These are phyloP conservation scores for Didymella pinodella DNA, from an alignment of 2,329 filamentous ascomycete genomes.

Conservation along the genomic window DNA sequence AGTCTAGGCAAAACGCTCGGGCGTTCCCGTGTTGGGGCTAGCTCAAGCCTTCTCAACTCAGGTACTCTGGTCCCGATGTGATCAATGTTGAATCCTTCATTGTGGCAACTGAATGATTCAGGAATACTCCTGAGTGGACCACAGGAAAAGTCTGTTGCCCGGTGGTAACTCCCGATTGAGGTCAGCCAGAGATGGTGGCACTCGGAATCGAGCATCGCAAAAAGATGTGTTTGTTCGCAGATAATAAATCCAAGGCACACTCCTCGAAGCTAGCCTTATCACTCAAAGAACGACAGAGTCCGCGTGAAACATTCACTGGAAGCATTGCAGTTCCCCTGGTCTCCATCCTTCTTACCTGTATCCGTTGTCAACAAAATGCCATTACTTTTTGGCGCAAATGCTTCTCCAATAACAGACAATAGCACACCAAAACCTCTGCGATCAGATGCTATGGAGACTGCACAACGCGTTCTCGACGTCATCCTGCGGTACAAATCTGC, in stretches of 20 bases:
- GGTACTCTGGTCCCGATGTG: neutral
- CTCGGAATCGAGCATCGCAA: neutral
- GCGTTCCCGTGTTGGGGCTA: neutral
- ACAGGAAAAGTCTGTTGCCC: neutral
- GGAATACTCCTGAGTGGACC: neutral
- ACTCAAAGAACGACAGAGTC: no score
- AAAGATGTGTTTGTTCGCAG: neutral
- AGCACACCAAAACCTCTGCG: neutral
- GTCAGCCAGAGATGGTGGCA: neutral
- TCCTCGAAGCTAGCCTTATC: neutral
- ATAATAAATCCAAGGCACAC: neutral
- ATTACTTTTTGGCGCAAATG: neutral
- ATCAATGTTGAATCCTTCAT: neutral
- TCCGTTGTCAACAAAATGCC: neutral
- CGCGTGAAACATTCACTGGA: neutral
- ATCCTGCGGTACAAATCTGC: neutral
- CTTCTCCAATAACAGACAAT: neutral
- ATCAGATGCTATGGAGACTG: neutral
- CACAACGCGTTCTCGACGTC: neutral
- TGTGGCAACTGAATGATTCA: neutral
- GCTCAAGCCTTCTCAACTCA: neutral
- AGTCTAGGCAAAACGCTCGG: neutral
- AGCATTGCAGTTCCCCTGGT: neutral
- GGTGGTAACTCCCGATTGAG: neutral
- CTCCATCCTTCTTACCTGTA: neutral